A percentile compares a stretch with the other conserved stretches of the same genome.
Evolutionary conservation across 345 rosid species (phyloP).

Genomic region (Aegle marmelos): DNA sequence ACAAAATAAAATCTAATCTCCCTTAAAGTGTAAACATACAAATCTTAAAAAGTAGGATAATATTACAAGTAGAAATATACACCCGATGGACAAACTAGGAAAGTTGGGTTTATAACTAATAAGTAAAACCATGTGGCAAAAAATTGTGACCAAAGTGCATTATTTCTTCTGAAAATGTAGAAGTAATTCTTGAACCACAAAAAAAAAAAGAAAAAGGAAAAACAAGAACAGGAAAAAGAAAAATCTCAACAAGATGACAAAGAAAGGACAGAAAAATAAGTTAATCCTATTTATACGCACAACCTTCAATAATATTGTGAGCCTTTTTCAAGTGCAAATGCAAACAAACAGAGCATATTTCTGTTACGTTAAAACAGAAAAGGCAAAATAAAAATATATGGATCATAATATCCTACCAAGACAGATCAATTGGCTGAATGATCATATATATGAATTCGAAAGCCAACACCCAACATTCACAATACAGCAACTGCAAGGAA

Average conservation of each 20-base stretch:
- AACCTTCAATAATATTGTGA: not conserved
- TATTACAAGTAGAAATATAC: too few species aligned
- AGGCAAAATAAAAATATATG: not conserved
- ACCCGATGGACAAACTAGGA: not conserved
- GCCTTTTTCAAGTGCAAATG: not conserved
- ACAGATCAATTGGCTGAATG: not conserved
- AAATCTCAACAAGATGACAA: not conserved
- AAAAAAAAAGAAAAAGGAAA: too few species aligned
- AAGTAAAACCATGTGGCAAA: not conserved
- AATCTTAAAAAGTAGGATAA: not conserved
- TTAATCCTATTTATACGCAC: not conserved
- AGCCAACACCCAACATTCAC: constrained; percentile 3
- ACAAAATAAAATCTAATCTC: not conserved
- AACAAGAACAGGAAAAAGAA: not conserved
- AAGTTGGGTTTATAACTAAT: not conserved
- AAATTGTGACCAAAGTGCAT: not conserved
- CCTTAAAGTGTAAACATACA: not conserved
- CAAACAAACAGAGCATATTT: not conserved
- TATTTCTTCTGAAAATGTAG: not conserved
- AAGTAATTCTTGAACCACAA: not conserved
- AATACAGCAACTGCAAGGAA: not conserved
- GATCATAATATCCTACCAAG: not conserved
- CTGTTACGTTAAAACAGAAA: not conserved
- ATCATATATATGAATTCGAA: not conserved
- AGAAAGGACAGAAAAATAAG: not conserved